A percentile compares a stretch with the other conserved stretches of the same genome.
phyloP scores from a whole-genome alignment of 2,329 filamentous ascomycete species.

The Talaromyces marneffei region DNA sequence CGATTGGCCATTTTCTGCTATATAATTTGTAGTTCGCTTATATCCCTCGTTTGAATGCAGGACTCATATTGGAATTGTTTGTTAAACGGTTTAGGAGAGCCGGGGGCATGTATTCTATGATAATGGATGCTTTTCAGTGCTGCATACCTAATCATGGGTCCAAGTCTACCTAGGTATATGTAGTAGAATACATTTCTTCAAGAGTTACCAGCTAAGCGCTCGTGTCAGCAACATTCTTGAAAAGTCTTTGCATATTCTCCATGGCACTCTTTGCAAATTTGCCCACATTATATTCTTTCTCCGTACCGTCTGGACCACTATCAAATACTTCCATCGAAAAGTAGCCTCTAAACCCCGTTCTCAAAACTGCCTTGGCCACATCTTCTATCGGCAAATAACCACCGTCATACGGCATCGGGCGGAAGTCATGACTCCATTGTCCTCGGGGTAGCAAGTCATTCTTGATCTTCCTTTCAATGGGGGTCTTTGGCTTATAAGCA shows the following conservation, averaged over 20 bases:
- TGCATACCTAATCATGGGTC: too few relatives aligned
- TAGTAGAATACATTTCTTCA: too few relatives aligned
- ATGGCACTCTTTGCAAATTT: slow-evolving; percentile 49
- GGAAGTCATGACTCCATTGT: slow-evolving; percentile 65
- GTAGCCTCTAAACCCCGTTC: slow-evolving; percentile 62
- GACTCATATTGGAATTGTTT: too few relatives aligned
- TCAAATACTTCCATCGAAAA: slow-evolving; percentile 69
- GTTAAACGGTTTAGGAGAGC: too few relatives aligned
- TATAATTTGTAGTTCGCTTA: too few relatives aligned
- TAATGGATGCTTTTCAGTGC: too few relatives aligned
- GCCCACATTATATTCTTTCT: slow-evolving; percentile 45
- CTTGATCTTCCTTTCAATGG: slow-evolving; percentile 49
- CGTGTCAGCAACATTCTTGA: slow-evolving; percentile 26
- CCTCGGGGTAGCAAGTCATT: slow-evolving; percentile 55
- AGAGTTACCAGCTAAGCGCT: slow-evolving; percentile 5
- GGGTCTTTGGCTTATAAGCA: slow-evolving; percentile 58
- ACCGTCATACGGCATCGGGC: slow-evolving; percentile 63
- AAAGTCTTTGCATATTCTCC: slow-evolving; percentile 43
- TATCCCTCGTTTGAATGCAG: too few relatives aligned
- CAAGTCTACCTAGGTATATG: too few relatives aligned
- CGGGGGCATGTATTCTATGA: too few relatives aligned
- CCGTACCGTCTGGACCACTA: slow-evolving; percentile 49
- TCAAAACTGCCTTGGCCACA: slow-evolving; percentile 59
- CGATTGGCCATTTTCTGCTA: too few relatives aligned
- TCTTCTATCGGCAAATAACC: slow-evolving; percentile 65